phyloP scores from a whole-genome alignment of 768 basidiomycete species.

The Leccinum subtestaceum region DNA sequence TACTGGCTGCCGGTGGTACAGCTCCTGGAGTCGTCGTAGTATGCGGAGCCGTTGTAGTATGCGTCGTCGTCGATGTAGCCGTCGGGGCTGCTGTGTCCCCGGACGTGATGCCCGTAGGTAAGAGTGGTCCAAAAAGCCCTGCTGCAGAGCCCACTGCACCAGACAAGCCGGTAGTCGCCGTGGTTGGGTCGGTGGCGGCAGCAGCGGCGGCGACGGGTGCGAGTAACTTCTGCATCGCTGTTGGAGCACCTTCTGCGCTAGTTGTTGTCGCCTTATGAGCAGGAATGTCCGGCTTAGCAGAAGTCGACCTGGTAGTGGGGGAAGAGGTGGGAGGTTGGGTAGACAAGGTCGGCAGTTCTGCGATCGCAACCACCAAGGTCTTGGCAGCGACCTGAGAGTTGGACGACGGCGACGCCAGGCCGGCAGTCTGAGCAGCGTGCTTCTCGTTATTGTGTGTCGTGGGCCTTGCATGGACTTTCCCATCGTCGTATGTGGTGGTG shows the following conservation, averaged over 20 bases:
- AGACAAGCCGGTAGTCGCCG: not conserved
- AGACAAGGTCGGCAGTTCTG: not conserved
- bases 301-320: not conserved
- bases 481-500: constrained; percentile 6
- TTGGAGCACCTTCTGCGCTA: not conserved
- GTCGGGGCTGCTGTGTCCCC: not conserved
- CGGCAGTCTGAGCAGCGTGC: constrained; percentile 1
- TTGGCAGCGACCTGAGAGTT: not conserved
- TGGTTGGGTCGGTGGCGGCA: not conserved
- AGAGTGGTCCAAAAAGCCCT: not conserved
- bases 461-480: constrained; percentile 20
- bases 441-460: constrained; percentile 21
- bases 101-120: not conserved
- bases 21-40: not conserved
- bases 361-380: not conserved
- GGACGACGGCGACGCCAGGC: not conserved
- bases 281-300: not conserved
- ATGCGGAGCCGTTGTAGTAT: not conserved
- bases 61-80: not conserved
- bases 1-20: not conserved
- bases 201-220: not conserved
- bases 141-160: not conserved
- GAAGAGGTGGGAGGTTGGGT: not conserved
- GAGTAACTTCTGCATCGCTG: not conserved
- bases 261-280: not conserved